Evolutionary conservation across 2,329 filamentous ascomycete genomes (phyloP), one percentile per base, ranked within the genome.

Genomic region (Chaetomium globosum): DNA sequence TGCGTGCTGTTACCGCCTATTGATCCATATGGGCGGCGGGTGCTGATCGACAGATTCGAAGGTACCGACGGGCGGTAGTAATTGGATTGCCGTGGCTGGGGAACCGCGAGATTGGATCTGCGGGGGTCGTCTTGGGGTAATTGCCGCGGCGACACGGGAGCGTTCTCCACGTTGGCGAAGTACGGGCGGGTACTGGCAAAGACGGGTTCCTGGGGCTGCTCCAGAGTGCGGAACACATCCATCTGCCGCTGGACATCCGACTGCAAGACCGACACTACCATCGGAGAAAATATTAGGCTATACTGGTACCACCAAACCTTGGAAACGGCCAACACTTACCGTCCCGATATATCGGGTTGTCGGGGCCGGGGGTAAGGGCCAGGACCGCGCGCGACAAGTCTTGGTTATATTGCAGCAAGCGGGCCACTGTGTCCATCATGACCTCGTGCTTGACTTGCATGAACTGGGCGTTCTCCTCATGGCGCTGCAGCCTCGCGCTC

Each of bases 91-190:
- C 87, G 84, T 52, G 83, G 78, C 68, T 84, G 82, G 60, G 85
- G 83, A 58, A 88, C 84, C 63, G 86, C 83, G 58, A 93, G 81
- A 59, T 89, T 92, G 28, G 84, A 84, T 57, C 91, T 85, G 66
- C 93, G 88, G 62, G 87, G 86, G 66, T 97, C 94, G 73, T 97
- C 93, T 73, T 93, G 90, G 10, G 93, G 87, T 69, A 93, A 80
- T 77, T 97, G 93, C 68, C 93, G 88, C 23, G 94, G 94, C 49
- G 94, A 98, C 48, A 97, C 85, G 12, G 93, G 93, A 1, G 89
- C 85, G 67, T 91, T 88, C 68, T 93, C 91, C 28, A 91, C 79
- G 70, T 82, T 85, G 52, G 85, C 80, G 70, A 91, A 88, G 76
- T 88, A 91, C 56, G 85, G 83, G 68, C 87, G 87, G 66, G 88